Evolutionary conservation across 495 filamentous ascomycete genomes (phyloP), one percentile per base, ranked within the genome.

Genomic region (Parmelia sp.): DNA sequence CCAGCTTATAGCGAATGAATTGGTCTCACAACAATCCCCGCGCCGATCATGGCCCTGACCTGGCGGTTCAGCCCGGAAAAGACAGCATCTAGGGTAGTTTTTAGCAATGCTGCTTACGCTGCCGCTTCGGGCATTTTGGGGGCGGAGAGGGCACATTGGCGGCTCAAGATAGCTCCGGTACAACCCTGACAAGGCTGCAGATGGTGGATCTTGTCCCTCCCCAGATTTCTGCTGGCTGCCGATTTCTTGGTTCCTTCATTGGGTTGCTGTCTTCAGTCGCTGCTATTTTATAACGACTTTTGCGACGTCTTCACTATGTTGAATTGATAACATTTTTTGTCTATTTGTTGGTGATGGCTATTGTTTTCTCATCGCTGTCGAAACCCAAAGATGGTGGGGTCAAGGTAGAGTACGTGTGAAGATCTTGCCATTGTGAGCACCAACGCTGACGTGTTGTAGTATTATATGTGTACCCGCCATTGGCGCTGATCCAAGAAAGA

Each of bases 381-480:
- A 58, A 58, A 36, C 62, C 59, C 23, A 62, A 59, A 47, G 51
- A 59, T 27, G 62, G 55, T 44, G 33, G n/a, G 33, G 35, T 60
- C 55, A 72, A 74, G 61, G 72, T 77, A 27, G 78, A 80, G 78
- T 80, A 68, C 49, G 76, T 69, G 7, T 3, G 14, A 9, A 37
- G 8, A 40, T 39, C n/a, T 37, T 6, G 14, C 57, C 42, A 56
- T 58, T 58, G 45, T 17, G 27, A 63, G 61, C 35, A 65, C 55
- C 36, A 55, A 6, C 29, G 42, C 25, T 63, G 37, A 57, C 58
- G 12, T 23, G 14, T 15, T 29, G n/a, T 60, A 80, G 78, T 64
- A 77, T 80, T 36, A 72, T 80, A 23, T 76, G 73, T 4, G 67
- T 80, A 21, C 77, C 77, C 23, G 74, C 77, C 8, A 78, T 80